Conservation (phyloP, 2,329 filamentous ascomycete species). For the Fusarium protoensiforme region DNA sequence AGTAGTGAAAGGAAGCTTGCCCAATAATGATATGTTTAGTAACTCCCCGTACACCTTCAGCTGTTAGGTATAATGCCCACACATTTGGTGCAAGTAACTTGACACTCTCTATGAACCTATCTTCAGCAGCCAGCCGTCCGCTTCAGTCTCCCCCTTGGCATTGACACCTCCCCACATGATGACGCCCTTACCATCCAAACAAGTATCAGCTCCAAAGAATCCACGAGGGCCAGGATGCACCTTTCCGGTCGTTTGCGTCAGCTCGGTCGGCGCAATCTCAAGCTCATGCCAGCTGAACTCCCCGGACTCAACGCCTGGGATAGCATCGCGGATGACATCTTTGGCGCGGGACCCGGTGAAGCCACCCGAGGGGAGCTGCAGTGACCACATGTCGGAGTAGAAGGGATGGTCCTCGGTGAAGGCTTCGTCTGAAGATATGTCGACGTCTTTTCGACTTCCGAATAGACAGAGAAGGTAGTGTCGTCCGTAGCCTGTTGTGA, state of each 20-base stretch:
- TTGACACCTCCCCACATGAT: conserved; percentile 37
- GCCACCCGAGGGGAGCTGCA: conserved; percentile 21
- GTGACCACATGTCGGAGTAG: conserved; percentile 37
- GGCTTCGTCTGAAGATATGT: conserved; percentile 3
- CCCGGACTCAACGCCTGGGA: conserved; percentile 24
- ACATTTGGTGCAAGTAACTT: too few relatives aligned
- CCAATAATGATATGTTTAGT: background rate
- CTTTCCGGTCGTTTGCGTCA: conserved; percentile 29
- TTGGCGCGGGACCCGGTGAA: conserved; percentile 25
- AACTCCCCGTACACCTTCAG: background rate
- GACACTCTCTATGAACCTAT: background rate
- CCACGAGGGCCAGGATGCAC: conserved; percentile 34
- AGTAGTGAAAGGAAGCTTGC: background rate
- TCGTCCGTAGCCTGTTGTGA: conserved; percentile 25
- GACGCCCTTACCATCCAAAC: conserved; percentile 20
- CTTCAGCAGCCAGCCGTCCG: conserved; percentile 35
- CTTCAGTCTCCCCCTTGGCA: conserved; percentile 35
- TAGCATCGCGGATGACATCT: conserved; percentile 16
- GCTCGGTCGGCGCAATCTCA: conserved; percentile 28
- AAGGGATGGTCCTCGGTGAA: conserved; percentile 22
- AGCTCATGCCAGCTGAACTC: conserved; percentile 34
- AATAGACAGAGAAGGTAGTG: conserved; percentile 32
- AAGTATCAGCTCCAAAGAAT: conserved; percentile 31
- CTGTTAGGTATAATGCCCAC: background rate
- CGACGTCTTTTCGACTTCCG: conserved; percentile 25